These are phyloP conservation scores for Colletotrichum gloeosporioides DNA, from an alignment of 2,329 filamentous ascomycete species.

Conservation along the genomic window DNA sequence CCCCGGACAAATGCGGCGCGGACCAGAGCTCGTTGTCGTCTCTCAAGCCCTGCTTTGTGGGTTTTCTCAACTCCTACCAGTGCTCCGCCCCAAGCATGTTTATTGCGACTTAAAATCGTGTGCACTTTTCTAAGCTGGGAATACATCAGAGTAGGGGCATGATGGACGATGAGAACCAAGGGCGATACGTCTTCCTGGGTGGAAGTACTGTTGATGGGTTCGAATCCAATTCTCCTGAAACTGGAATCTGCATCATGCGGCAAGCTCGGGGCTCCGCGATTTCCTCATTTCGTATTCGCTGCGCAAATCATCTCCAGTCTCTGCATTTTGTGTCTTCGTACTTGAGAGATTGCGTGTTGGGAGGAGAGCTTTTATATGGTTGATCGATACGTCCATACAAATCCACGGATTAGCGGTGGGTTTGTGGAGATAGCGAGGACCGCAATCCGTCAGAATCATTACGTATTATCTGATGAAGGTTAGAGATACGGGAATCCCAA, in stretches of 20 bases:
- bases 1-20: no score
- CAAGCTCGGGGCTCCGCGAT: no score
- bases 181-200: accelerated
- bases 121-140: background rate
- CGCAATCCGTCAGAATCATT: no score
- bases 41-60: background rate
- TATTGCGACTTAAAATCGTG: background rate
- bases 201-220: background rate
- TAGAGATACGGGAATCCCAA: no score
- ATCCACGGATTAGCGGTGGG: accelerated
- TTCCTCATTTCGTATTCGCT: no score
- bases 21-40: no score
- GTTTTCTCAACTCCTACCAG: background rate
- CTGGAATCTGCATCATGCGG: no score
- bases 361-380: accelerated
- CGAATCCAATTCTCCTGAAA: background rate
- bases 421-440: background rate
- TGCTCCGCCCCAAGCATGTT: background rate
- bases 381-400: no score
- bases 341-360: accelerated
- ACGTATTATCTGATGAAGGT: background rate
- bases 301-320: no score
- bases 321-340: no score
- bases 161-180: background rate
- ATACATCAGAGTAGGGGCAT: background rate